Base-by-base conservation (phyloP, 768 basidiomycete species). In the Amanita subjunquillea region DNA sequence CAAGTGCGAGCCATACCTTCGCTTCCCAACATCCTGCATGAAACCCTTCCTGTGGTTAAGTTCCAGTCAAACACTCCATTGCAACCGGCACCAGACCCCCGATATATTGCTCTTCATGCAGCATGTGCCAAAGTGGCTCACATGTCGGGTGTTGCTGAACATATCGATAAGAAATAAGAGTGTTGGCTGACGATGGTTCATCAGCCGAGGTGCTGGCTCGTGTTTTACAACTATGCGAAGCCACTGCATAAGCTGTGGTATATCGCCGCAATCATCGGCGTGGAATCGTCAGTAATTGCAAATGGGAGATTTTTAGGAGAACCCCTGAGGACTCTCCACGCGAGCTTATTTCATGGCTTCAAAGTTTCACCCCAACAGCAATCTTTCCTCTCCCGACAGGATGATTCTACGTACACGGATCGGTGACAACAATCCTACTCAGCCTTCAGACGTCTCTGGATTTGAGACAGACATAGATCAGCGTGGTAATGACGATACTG, bases 101-200 rank as follows among this genome's bases (percentile, higher is more conserved):
- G 37, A 10, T 68, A 68, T 53, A 63, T 72, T 25, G 55, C 56
- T 5, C 58, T 74, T 41, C 73, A 73, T 50, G 71, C 71, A n/a
- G 63, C 67, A 22, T 72, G 69, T 50, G 68, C 72, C 15, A 62
- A 65, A 48, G 64, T 72, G 2, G 68, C 69, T 29, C 64, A 68
- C 56, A 60, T 72, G 30, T 72, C 71, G 3, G 71, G 73, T 30
- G 73, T 68, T 2, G 63, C 59, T 4, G 62, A 61, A 40, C 66
- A 64, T 39, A 67, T 74, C 25, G 62, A 66, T 34, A 63, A 55
- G 63, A 69, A 8, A 17, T 40, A 3, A 40, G 13, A 40, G 39
- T 46, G 17, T 22, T 46, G 17, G 45, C 45, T 29, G 23, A 6
- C 3, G 45, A 46, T 46, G 45, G 45, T 48, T 48, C 30, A 9